Conservation (phyloP, 176 grass and related monocot species). For the Rhynchospora tenuis region DNA sequence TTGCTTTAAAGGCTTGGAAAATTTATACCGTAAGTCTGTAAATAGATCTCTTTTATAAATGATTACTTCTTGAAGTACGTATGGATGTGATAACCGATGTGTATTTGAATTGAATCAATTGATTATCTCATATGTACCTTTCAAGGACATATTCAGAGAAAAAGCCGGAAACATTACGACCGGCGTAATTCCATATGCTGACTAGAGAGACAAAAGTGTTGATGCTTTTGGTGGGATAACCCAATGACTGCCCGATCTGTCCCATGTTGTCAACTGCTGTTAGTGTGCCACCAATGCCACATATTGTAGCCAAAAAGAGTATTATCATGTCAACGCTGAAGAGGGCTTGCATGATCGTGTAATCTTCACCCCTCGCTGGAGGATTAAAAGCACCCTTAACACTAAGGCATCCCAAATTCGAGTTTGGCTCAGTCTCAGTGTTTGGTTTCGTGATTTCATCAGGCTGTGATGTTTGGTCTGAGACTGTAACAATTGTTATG, state of each 20-base stretch:
- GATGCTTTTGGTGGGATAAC: conserved; percentile 50
- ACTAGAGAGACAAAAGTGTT: conserved; percentile 64
- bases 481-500: conserved; percentile 20
- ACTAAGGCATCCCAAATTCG: conserved; percentile 14
- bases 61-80: not conserved
- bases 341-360: conserved; percentile 72
- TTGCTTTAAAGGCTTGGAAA: no score
- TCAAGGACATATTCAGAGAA: conserved; percentile 54
- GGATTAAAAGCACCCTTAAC: conserved; percentile 36
- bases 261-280: conserved; percentile 81
- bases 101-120: no score
- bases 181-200: conserved; percentile 83
- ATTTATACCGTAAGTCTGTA: no score
- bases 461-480: not conserved
- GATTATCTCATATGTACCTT: not conserved
- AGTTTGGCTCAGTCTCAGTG: not conserved
- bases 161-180: conserved; percentile 56
- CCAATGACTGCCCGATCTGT: conserved; percentile 74
- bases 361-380: conserved; percentile 55
- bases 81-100: not conserved
- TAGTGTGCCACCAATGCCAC: conserved; percentile 68
- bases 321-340: conserved; percentile 80
- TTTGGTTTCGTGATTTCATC: not conserved
- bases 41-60: no score
- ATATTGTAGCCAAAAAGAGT: conserved; percentile 62